Evolutionary conservation across 768 basidiomycete species (phyloP), one percentile per base, ranked within the genome.

Genomic region (Suillus sp.): DNA sequence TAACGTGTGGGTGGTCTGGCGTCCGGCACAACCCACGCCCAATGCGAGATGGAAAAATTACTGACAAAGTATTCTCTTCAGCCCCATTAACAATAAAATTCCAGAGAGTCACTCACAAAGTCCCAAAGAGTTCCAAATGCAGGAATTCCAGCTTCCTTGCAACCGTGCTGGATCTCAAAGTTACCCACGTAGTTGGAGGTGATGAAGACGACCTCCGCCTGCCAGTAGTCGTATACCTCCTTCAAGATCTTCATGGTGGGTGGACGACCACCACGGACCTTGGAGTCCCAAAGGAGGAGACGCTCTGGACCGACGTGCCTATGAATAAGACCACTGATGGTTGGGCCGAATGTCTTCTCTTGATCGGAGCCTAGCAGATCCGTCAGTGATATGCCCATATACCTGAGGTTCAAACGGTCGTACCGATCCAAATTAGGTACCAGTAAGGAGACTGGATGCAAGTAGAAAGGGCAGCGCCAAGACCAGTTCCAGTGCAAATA

Each of bases 101-200:
- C 60, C 57, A 59, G 64, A 63, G 45, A 20, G 13, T 37, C 43
- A 71, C 69, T 70, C 70, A 76, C 83, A 75, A 90, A 90, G 75
- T 89, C 88, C 88, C 88, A 89, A 34, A 90, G 78, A 16, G 88
- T 89, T 62, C 88, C 88, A 67, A 86, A 87, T 50, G 83, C 84
- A 47, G 87, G 88, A 68, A 89, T 89, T 30, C 85, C 85, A 58
- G 83, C 84, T 66, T 82, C 81, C 74, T 87, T 91, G 78, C 86
- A 92, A 25, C 89, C 91, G 72, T 89, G 80, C 83, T 91, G 91
- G 64, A 93, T 88, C 69, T 93, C 90, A 16, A 83, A 79, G 74
- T 93, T 92, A 34, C 91, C 91, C 45, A 86, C 81, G 68, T 83
- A 88, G 77, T 93, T 93, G n/a, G 90, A 92, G 9, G 91, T 93